Percentiles rank a stretch among this genome's conserved stretches.
Conservation (phyloP, 176 grass and related monocot species). For the Eleusine indica region DNA sequence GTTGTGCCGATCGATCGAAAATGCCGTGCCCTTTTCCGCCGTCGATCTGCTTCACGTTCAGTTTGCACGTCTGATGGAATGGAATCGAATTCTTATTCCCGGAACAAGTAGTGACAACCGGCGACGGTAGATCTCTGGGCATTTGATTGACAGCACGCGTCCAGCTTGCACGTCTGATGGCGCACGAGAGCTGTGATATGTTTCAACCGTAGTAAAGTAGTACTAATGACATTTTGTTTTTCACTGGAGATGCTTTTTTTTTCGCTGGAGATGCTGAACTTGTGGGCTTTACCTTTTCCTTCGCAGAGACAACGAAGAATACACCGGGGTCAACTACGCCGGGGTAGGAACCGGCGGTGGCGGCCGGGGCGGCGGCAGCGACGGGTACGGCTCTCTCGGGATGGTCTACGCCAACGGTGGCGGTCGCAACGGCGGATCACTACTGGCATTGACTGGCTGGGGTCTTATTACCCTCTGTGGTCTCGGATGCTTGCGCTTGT, state of each 20-base stretch:
- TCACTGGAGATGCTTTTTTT: neutral
- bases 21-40: neutral
- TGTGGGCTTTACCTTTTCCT: neutral
- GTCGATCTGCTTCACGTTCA: neutral
- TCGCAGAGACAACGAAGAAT: slow-evolving; percentile 51
- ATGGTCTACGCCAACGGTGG: slow-evolving; percentile 59
- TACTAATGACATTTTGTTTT: too few species aligned
- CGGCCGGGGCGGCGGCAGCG: neutral
- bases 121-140: slow-evolving; percentile 38
- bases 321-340: slow-evolving; percentile 51
- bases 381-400: slow-evolving; percentile 48
- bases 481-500: slow-evolving; percentile 33
- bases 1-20: neutral
- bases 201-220: neutral
- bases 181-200: neutral
- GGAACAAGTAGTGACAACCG: neutral
- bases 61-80: too few species aligned
- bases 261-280: neutral
- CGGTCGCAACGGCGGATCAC: neutral
- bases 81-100: slow-evolving; percentile 42
- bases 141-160: neutral
- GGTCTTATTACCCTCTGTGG: slow-evolving; percentile 10
- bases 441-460: neutral
- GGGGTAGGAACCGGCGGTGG: slow-evolving; percentile 33
- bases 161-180: neutral